Evolutionary conservation across 1,284 basidiomycete genomes (phyloP).

Genomic region (Ceratobasidium papillatum): DNA sequence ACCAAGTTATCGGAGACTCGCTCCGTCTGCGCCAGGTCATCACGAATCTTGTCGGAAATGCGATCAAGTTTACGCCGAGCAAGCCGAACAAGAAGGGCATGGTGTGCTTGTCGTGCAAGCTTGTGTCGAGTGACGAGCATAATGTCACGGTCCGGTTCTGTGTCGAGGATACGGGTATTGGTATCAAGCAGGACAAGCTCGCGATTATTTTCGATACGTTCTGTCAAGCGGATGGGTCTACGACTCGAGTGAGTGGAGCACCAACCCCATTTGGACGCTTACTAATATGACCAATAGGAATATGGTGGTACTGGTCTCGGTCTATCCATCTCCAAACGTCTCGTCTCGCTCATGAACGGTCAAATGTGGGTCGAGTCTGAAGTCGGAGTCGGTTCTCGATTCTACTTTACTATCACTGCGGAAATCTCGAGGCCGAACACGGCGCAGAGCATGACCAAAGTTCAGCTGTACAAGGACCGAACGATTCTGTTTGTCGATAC

Average conservation of each 20-base stretch:
- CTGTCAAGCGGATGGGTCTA: conserved; percentile 97
- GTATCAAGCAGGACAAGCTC: conserved; percentile 98
- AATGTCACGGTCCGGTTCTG: conserved; percentile 95
- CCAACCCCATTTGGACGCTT: conserved; percentile 42
- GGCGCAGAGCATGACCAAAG: conserved; percentile 63
- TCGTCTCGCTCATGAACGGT: conserved; percentile 97
- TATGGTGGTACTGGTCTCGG: conserved; percentile 98
- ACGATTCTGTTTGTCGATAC: conserved; percentile 93
- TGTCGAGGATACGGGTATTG: conserved; percentile 97
- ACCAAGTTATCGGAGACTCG: conserved; percentile 97
- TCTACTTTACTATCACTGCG: conserved; percentile 95
- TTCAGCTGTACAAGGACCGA: conserved; percentile 79
- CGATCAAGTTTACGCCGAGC: conserved; percentile 93
- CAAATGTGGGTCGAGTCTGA: conserved; percentile 99
- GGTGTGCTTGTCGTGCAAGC: conserved; percentile 87
- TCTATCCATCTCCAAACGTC: conserved; percentile 93
- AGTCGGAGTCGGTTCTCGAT: conserved; percentile 90
- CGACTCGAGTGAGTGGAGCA: conserved; percentile 71
- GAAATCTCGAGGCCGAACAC: conserved; percentile 67
- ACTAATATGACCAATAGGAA: conserved; percentile 63
- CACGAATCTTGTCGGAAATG: conserved; percentile 94
- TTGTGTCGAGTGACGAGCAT: conserved; percentile 77
- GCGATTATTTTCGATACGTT: conserved; percentile 99
- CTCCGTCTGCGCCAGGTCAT: conserved; percentile 92
- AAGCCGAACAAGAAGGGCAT: conserved; percentile 83